These are phyloP conservation scores for Cryptococcus neoformans DNA, from an alignment of 1,284 basidiomycete species.

Conservation along the genomic window DNA sequence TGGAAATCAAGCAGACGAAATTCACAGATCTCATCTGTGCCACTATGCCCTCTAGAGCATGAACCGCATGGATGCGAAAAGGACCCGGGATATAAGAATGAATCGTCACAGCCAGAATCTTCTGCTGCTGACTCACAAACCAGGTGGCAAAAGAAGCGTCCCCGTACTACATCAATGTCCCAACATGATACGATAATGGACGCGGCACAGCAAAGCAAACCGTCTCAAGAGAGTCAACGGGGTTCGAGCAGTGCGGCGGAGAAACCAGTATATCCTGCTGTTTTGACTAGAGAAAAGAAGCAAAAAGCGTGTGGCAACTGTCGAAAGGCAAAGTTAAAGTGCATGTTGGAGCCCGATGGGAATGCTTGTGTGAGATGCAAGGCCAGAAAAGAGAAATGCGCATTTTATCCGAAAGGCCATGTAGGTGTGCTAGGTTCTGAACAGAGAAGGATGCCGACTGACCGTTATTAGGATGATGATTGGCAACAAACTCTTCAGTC, in stretches of 20 bases:
- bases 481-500: constrained; percentile 37
- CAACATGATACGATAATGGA: not conserved
- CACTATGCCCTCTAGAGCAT: not conserved
- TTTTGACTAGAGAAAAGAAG: constrained; percentile 31
- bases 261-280: constrained; percentile 2
- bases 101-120: not conserved
- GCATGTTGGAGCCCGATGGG: constrained; percentile 34
- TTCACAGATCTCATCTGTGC: not conserved
- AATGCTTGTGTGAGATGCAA: constrained; percentile 41
- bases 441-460: not conserved
- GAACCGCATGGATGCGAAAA: not conserved
- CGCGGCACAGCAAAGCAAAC: not conserved
- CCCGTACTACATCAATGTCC: not conserved
- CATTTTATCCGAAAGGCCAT: constrained; percentile 38
- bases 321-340: constrained; percentile 42
- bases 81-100: not conserved
- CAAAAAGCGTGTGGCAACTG: constrained; percentile 45
- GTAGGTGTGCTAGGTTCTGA: constrained; percentile 19
- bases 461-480: constrained; percentile 35
- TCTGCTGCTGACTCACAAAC: not conserved
- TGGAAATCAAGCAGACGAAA: not conserved
- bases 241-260: not conserved
- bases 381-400: constrained; percentile 36
- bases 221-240: not conserved
- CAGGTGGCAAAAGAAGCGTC: not conserved